Percentiles rank a stretch among this genome's conserved stretches.
These are phyloP conservation scores for Salix arbutifolia DNA, from an alignment of 345 rosid genomes.

Conservation along the genomic window DNA sequence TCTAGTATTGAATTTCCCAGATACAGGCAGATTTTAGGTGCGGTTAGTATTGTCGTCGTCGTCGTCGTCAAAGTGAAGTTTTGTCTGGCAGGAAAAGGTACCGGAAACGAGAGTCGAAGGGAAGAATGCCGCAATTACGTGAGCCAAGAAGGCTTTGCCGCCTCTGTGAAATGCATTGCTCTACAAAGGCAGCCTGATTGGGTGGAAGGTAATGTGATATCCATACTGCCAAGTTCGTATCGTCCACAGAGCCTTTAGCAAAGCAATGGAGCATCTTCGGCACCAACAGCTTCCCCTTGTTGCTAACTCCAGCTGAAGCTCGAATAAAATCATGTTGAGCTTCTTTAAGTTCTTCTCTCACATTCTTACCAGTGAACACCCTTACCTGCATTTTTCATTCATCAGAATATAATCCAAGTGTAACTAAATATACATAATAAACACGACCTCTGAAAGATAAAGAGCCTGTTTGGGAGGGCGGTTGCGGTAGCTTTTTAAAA, in stretches of 20 bases:
- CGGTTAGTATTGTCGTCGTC: constrained; percentile 5
- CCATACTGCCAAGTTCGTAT: constrained; percentile 70
- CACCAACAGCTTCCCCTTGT: constrained; percentile 74
- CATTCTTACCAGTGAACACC: constrained; percentile 58
- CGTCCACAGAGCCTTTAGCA: constrained; percentile 65
- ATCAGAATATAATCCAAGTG: background rate
- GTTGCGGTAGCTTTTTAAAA: no score
- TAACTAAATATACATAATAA: no score
- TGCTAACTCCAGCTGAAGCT: constrained; percentile 80
- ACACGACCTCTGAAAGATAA: no score
- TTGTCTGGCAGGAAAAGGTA: constrained; percentile 64
- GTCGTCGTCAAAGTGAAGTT: constrained; percentile 18
- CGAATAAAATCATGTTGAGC: constrained; percentile 74
- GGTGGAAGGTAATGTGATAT: constrained; percentile 78
- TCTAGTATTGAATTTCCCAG: background rate
- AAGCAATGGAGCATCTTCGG: constrained; percentile 82
- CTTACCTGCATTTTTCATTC: constrained; percentile 53
- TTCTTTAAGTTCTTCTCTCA: constrained; percentile 71
- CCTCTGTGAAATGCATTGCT: constrained; percentile 69
- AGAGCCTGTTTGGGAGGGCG: no score
- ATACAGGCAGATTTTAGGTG: no score
- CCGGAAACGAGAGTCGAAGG: constrained; percentile 78
- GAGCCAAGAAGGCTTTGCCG: constrained; percentile 64
- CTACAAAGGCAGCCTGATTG: constrained; percentile 66
- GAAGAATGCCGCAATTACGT: constrained; percentile 67